These are phyloP conservation scores for Yamadazyma diddensiae DNA, from an alignment of 1,139 yeast species.

Conservation along the genomic window DNA sequence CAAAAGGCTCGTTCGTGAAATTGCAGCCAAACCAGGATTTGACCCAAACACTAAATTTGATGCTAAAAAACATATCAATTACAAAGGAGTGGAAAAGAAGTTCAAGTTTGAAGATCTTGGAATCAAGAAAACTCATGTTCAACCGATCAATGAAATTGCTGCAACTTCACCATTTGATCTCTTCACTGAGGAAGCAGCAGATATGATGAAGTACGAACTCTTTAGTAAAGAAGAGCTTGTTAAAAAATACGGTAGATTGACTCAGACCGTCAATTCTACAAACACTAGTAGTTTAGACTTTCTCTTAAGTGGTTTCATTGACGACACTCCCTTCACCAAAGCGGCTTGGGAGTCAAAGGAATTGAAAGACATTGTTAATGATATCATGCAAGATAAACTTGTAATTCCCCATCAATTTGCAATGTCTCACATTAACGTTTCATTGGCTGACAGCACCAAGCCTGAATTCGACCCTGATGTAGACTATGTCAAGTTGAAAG, in stretches of 20 bases:
- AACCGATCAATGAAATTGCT: slow-evolving; percentile 24
- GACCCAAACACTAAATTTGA: slow-evolving; percentile 24
- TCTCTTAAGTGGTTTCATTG: slow-evolving; percentile 26
- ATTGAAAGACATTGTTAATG: slow-evolving; percentile 18
- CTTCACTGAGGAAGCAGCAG: slow-evolving; percentile 27
- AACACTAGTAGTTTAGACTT: slow-evolving; percentile 23
- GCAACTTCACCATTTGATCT: slow-evolving; percentile 32
- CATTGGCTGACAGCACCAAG: slow-evolving; percentile 14
- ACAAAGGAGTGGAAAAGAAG: slow-evolving; percentile 9
- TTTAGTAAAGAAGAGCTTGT: slow-evolving; percentile 24
- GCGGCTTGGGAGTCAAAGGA: slow-evolving; percentile 21
- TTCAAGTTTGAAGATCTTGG: slow-evolving; percentile 19
- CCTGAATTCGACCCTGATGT: slow-evolving; percentile 10
- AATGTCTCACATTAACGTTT: slow-evolving; percentile 26
- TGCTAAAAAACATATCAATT: slow-evolving; percentile 23
- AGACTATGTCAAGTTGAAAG: slow-evolving; percentile 9
- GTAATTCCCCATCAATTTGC: slow-evolving; percentile 21
- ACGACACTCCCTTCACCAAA: slow-evolving; percentile 21
- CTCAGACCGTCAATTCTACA: slow-evolving; percentile 17
- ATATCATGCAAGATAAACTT: slow-evolving; percentile 20
- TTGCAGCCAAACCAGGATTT: slow-evolving; percentile 23
- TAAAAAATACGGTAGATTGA: slow-evolving; percentile 22
- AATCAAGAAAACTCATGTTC: slow-evolving; percentile 24
- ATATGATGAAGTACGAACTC: slow-evolving; percentile 29
- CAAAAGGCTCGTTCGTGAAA: slow-evolving; percentile 13